phyloP scores from a whole-genome alignment of 768 basidiomycete species.

The Mycena chlorophos region DNA sequence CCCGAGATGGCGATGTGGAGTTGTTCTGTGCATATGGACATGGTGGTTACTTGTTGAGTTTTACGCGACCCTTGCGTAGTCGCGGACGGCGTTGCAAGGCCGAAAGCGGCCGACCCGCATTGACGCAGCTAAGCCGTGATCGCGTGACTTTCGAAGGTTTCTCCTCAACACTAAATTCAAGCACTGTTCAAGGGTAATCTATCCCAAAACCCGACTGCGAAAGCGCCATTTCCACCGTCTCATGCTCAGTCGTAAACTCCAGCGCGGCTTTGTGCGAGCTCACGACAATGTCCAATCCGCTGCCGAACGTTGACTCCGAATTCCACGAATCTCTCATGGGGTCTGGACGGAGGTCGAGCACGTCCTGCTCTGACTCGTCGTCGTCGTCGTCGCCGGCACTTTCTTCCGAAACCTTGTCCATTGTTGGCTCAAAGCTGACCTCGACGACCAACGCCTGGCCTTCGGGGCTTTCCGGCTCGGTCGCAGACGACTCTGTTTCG shows the following conservation, averaged over 20 bases:
- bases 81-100: no score
- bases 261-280: conserved; percentile 4
- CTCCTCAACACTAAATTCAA: no score
- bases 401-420: not conserved
- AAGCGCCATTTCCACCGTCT: not conserved
- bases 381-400: not conserved
- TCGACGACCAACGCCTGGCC: conserved; percentile 2
- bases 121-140: no score
- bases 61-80: no score
- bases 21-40: no score
- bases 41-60: no score
- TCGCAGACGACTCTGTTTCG: conserved; percentile 10
- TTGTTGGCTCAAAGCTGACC: not conserved
- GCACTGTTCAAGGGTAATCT: no score
- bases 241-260: not conserved
- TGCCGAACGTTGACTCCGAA: conserved; percentile 13
- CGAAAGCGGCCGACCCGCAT: no score
- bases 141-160: no score
- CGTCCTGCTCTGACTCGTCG: not conserved
- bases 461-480: conserved; percentile 14
- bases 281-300: conserved; percentile 11
- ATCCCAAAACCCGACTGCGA: conserved; percentile 15
- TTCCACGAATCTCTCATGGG: no score
- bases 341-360: no score
- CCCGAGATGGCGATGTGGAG: no score